A percentile compares a stretch with the other conserved stretches of the same genome.
Evolutionary conservation across 176 grass and related monocot species (phyloP).

Genomic region (Puccinellia tenuiflora): DNA sequence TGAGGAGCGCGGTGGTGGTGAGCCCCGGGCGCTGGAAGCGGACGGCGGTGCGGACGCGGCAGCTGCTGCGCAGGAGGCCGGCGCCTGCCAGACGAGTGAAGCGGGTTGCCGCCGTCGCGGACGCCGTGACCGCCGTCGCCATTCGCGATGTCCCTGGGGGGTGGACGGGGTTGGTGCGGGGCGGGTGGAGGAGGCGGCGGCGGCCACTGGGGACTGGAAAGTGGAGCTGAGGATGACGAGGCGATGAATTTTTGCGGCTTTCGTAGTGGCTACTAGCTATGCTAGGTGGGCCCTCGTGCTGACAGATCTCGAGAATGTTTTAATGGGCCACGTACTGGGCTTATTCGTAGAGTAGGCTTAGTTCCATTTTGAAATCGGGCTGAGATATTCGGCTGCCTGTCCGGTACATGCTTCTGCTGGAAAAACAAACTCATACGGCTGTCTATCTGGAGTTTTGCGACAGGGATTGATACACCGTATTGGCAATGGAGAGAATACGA

Average conservation of each 20-base stretch:
- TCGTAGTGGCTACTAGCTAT: slow-evolving; percentile 10
- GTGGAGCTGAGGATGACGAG: slow-evolving; percentile 10
- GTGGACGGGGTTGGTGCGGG: neutral
- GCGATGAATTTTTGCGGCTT: slow-evolving; percentile 8
- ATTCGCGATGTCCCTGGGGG: slow-evolving; percentile 11
- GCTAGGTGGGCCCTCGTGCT: slow-evolving; percentile 1
- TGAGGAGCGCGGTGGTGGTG: slow-evolving; percentile 42
- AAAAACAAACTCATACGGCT: no score
- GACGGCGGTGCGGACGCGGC: slow-evolving; percentile 26
- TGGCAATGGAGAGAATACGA: no score
- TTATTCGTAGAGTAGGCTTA: neutral
- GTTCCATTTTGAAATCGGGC: neutral
- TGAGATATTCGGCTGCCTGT: neutral
- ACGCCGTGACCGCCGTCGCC: slow-evolving; percentile 63
- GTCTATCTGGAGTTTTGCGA: no score
- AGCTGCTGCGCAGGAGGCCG: slow-evolving; percentile 20
- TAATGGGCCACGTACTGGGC: neutral
- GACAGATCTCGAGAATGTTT: neutral
- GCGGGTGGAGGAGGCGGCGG: neutral
- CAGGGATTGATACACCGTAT: no score
- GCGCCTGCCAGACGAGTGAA: slow-evolving; percentile 30
- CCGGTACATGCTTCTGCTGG: no score
- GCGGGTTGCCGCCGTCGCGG: slow-evolving; percentile 44
- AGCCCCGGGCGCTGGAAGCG: slow-evolving; percentile 41
- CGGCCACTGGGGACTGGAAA: slow-evolving; percentile 22